phyloP scores from a whole-genome alignment of 108 stramenopile genomes.

The Parietichytrium sp. region DNA sequence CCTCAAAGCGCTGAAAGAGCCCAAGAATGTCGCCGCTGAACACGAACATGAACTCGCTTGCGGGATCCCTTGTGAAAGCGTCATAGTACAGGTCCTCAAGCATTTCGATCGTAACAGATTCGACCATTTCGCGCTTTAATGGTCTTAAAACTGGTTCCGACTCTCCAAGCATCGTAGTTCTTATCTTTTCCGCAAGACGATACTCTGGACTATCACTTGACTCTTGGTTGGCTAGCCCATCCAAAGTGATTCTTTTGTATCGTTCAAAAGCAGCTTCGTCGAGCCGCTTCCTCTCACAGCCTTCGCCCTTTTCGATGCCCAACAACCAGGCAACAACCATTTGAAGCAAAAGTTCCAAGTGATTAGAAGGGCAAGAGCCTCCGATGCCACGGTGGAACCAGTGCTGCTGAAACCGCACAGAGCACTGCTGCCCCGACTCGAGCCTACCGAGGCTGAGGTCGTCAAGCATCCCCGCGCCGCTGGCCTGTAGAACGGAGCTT shows the following conservation, averaged over 20 bases:
- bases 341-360: slow-evolving; percentile 16
- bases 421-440: slow-evolving; percentile 31
- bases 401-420: slow-evolving; percentile 30
- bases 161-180: slow-evolving; percentile 5
- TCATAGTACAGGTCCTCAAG: background rate
- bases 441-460: slow-evolving; percentile 18
- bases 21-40: slow-evolving; percentile 20
- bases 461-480: background rate
- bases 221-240: background rate
- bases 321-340: slow-evolving; percentile 33
- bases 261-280: background rate
- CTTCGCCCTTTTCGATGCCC: background rate
- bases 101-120: background rate
- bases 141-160: background rate
- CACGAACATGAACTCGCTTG: slow-evolving; percentile 12
- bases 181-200: background rate
- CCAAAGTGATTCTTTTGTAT: background rate
- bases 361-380: slow-evolving; percentile 3
- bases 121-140: background rate
- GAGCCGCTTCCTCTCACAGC: too few relatives aligned
- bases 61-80: slow-evolving; percentile 25
- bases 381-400: slow-evolving; percentile 35
- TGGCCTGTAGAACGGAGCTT: background rate
- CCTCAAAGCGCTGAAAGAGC: too few relatives aligned
- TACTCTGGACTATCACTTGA: background rate